Evolutionary conservation across 2,329 filamentous ascomycete species (phyloP).

Genomic region (Paecilomyces dactylethromorphus): DNA sequence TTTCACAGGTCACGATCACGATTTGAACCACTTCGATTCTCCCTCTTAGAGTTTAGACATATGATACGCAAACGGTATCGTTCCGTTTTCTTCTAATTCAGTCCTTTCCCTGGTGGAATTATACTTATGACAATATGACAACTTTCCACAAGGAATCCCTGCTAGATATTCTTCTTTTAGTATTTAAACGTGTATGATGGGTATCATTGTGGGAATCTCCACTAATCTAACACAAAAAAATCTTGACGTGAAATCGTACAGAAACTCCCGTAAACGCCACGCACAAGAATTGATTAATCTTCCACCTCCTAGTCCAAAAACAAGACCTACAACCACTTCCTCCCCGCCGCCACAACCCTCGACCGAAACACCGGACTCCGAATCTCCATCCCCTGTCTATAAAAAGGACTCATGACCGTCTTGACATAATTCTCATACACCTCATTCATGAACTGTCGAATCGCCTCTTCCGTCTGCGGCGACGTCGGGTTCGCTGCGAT

Average conservation of each 20-base stretch:
- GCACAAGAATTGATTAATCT: neutral
- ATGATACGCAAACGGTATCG: neutral
- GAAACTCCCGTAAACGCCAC: constrained; percentile 9
- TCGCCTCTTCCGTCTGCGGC: constrained; percentile 88
- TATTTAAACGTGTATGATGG: neutral
- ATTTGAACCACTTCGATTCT: neutral
- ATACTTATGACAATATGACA: neutral
- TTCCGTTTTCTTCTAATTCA: neutral
- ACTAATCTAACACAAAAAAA: neutral
- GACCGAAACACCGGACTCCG: constrained; percentile 78
- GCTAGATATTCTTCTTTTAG: neutral
- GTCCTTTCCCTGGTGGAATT: neutral
- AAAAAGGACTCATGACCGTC: constrained; percentile 95
- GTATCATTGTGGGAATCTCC: neutral
- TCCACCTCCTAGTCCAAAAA: neutral
- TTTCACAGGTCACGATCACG: neutral
- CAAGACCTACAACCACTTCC: constrained; percentile 65
- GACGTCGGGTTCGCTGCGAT: constrained; percentile 79
- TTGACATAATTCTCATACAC: constrained; percentile 97
- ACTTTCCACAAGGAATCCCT: too few species aligned
- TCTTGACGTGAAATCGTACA: neutral
- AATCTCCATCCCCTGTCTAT: constrained; percentile 76
- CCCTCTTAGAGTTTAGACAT: neutral
- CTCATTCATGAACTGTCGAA: constrained; percentile 89
- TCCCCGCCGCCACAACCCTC: constrained; percentile 77